phyloP scores from a whole-genome alignment of 1,284 basidiomycete genomes.

The Malassezia sympodialis region DNA sequence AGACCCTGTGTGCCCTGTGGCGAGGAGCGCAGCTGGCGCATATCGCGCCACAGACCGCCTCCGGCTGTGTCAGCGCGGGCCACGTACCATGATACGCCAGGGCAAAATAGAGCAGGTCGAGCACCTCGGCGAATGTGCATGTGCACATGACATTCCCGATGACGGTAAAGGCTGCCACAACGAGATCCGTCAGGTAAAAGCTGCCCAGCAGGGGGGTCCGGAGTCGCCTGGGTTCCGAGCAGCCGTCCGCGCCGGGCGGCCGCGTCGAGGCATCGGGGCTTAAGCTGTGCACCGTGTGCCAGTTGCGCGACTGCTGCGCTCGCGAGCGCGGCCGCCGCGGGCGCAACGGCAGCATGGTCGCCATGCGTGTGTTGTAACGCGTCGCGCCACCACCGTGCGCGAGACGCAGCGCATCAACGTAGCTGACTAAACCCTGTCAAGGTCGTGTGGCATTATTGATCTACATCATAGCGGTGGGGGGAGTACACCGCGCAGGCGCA shows the following conservation, averaged over 20 bases:
- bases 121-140: conserved; percentile 35
- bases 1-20: neutral
- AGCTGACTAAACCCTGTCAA: neutral
- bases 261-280: neutral
- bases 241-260: neutral
- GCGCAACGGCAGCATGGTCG: neutral
- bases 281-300: conserved; percentile 1
- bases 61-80: neutral
- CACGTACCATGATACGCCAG: conserved; percentile 20
- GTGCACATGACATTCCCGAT: conserved; percentile 36
- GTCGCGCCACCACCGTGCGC: neutral
- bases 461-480: neutral
- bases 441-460: neutral
- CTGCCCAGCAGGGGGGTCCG: conserved; percentile 35
- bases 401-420: neutral
- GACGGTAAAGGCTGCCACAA: conserved; percentile 37
- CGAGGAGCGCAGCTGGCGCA: neutral
- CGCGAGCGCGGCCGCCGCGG: conserved; percentile 1
- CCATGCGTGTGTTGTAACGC: too few species aligned
- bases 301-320: conserved; percentile 3
- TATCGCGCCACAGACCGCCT: neutral
- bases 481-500: neutral
- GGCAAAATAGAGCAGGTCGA: conserved; percentile 34
- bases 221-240: conserved; percentile 7
- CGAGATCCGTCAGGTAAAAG: conserved; percentile 38